Evolutionary conservation across 441 rosid species (phyloP).

Genomic region (Jatropha multifida): DNA sequence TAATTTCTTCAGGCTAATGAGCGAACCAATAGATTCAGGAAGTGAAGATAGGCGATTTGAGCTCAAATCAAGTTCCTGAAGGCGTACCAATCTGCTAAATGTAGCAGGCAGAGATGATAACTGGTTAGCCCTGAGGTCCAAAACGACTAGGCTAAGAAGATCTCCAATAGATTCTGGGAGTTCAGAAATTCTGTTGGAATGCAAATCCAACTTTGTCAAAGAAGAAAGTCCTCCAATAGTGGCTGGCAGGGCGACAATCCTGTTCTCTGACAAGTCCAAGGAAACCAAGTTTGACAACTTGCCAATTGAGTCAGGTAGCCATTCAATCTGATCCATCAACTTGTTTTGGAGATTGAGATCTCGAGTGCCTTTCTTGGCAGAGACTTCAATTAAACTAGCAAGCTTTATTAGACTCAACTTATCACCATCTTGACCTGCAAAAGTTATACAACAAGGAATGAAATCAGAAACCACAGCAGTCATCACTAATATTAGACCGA

Average conservation of each 20-base stretch:
- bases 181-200: slow-evolving; percentile 66
- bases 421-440: slow-evolving; percentile 66
- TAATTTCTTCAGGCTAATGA: slow-evolving; percentile 58
- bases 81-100: slow-evolving; percentile 56
- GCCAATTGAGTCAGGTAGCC: slow-evolving; percentile 95
- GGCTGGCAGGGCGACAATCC: slow-evolving; percentile 57
- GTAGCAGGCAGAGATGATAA: slow-evolving; percentile 66
- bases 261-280: slow-evolving; percentile 85
- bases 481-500: not conserved
- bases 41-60: slow-evolving; percentile 58
- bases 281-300: slow-evolving; percentile 65
- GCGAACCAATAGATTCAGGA: slow-evolving; percentile 75
- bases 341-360: slow-evolving; percentile 82
- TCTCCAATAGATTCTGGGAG: slow-evolving; percentile 83
- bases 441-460: slow-evolving; percentile 10
- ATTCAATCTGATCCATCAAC: slow-evolving; percentile 81
- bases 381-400: slow-evolving; percentile 87
- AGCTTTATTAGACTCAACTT: slow-evolving; percentile 87
- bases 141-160: slow-evolving; percentile 57
- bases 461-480: not conserved
- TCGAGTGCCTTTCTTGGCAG: slow-evolving; percentile 73
- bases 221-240: slow-evolving; percentile 82
- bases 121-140: slow-evolving; percentile 82
- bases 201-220: slow-evolving; percentile 72
- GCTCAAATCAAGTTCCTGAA: slow-evolving; percentile 85